Base-by-base conservation (phyloP, 257 asterid species). In the Solanum ahanhuiri region DNA sequence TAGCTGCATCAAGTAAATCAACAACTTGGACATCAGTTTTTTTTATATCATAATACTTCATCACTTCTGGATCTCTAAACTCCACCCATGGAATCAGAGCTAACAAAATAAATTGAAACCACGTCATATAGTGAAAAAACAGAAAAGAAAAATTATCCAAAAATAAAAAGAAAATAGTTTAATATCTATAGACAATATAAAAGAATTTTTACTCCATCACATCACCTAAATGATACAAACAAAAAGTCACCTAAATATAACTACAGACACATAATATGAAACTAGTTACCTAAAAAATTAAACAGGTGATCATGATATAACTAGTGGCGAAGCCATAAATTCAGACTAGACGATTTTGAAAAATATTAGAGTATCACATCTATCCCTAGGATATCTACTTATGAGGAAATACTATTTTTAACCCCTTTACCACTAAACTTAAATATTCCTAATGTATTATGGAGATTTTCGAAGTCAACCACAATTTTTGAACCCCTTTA, bases 1-100 rank as follows among this genome's bases (percentile, higher is more conserved):
- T 7, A 57, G 94, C 95, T 51, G 98, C 91, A 82, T 96, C 99
- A 31, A 96, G 98, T 87, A 86, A 87, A 85, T 95, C 99, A 51
- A 96, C 96, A 75, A 96, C 88, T 73, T 96, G 98, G 9, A 91
- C 88, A 87, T 95, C 98, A 54, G 82, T 82, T 14, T 91, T 85
- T 34, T 91, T 85, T 41, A 93, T 85, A 4, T 88, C 96, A 87
- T 96, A 95, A 87, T 93, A 93, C 83, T 93, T 91, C 98, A 95
- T 86, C 85, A 92, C 91, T 39, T 91, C 93, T 4, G 97, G 96
- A 71, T 93, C 94, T 20, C 98, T 94, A 91, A 95, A 95, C 91
- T 95, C 98, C 82, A 5, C 89, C 91, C 94, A 81, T 1, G 98
- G 98, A 81, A 96, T 92, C 45, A 95, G 90, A 85, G 99, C 98